Base-by-base conservation (phyloP, 163 green algal species). In the Chloromonas sp. region DNA sequence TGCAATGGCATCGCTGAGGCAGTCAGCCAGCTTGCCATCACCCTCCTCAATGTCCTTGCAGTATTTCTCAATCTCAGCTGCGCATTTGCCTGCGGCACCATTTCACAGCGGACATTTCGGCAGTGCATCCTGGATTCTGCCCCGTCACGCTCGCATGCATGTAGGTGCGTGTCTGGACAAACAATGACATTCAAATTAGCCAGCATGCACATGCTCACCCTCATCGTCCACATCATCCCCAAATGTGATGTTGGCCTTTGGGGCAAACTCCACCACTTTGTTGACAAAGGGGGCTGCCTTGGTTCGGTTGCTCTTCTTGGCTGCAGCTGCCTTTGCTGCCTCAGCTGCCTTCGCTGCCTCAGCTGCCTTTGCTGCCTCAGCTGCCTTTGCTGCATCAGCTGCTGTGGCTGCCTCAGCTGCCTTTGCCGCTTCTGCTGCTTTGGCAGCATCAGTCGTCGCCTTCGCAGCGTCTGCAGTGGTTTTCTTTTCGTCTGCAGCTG, bases 171-270 rank as follows among this genome's bases (percentile, higher is more conserved):
- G 36, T 36, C 36, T 36, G 36, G 36, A 36, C 36, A 36, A 36
- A 36, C 36, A 36, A 36, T 36, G 36, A 36, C 36, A 36, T 36
- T 36, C 36, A 36, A 36, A 36, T 36, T 36, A 36, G 36, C 36
- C 36, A 36, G 36, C 36, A 36, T 36, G 36, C 36, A 36, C 36
- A 36, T 36, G 36, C 82, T 11, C 58, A 91, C 87, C 87, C 15
- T 91, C 87, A 57, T 87, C 85, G n/a, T 87, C 85, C 60, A 91
- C 85, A 58, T 91, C 87, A 14, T 91, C 83, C 58, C 87, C 87
- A 61, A 87, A 89, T 2, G 87, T 89, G 14, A 91, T 78, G 36
- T 89, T 87, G 0, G 78, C 87, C 0, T 79, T 60, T 0, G 87
- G 87, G 0, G 87, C 87, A 61, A 91, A 91, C 61, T 84, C 85